These are phyloP conservation scores for Chimonanthus praecox DNA, from an alignment of 164 flowering plant species.

Conservation along the genomic window DNA sequence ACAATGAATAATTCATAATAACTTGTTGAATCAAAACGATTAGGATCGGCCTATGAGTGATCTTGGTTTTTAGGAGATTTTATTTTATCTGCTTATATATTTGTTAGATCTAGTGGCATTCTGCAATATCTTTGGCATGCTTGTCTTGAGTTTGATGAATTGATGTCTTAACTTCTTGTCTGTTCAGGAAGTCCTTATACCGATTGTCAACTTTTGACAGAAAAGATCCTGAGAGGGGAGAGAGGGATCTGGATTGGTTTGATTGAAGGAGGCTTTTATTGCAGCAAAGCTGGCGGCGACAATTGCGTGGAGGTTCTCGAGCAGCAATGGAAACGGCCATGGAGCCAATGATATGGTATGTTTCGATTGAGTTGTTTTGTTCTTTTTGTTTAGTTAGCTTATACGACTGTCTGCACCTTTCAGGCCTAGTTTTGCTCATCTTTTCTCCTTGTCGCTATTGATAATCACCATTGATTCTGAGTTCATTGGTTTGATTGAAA, in stretches of 20 bases:
- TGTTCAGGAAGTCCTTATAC: not conserved
- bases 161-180: not conserved
- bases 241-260: not conserved
- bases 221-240: not conserved
- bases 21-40: no score
- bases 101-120: not conserved
- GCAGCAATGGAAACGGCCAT: conserved; percentile 57
- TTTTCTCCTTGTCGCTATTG: not conserved
- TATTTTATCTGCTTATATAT: not conserved
- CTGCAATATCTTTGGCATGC: not conserved
- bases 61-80: not conserved
- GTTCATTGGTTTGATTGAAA: not conserved
- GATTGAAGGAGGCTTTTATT: conserved; percentile 10
- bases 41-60: not conserved
- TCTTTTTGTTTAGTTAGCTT: not conserved
- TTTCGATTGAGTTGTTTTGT: not conserved
- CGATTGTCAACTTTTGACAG: not conserved
- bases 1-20: not conserved
- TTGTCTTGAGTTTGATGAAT: not conserved
- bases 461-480: not conserved
- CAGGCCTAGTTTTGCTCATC: not conserved
- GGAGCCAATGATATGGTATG: conserved; percentile 56
- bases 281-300: conserved; percentile 61
- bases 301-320: conserved; percentile 54
- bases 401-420: not conserved